These are phyloP conservation scores for Paramecium primaurelia DNA, from an alignment of 73 alveolate genomes.

Conservation along the genomic window DNA sequence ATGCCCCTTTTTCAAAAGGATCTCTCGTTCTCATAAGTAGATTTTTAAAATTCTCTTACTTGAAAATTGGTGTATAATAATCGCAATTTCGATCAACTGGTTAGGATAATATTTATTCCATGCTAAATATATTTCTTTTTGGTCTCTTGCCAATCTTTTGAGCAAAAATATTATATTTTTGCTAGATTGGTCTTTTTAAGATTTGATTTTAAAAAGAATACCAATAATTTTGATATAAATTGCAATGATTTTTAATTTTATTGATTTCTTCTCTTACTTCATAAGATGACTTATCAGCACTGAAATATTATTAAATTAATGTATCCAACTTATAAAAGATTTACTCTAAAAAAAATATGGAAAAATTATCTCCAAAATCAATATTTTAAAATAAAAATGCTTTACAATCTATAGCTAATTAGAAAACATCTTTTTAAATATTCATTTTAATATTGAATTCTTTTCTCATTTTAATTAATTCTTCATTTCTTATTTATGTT, in stretches of 20 bases:
- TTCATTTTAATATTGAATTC: not conserved
- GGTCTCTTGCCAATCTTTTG: not conserved
- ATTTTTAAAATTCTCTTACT: conserved; percentile 31
- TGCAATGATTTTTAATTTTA: not conserved
- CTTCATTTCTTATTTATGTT: not conserved
- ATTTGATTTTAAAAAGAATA: not conserved
- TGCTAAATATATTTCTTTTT: not conserved
- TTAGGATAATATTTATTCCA: not conserved
- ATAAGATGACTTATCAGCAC: not conserved
- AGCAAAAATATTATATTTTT: not conserved
- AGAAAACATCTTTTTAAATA: not conserved
- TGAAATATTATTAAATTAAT: not conserved
- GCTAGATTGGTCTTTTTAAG: not conserved
- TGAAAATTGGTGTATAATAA: not conserved
- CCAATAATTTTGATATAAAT: not conserved
- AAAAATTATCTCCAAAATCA: conserved; percentile 9
- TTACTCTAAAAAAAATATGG: not conserved
- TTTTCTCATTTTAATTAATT: not conserved
- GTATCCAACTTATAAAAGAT: not conserved
- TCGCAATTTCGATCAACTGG: not conserved
- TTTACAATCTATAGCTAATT: not conserved
- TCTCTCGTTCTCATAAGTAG: conserved; percentile 24
- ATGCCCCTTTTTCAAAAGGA: conserved; percentile 29
- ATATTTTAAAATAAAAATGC: not conserved
- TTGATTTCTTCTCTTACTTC: not conserved